phyloP scores from a whole-genome alignment of 2,329 filamentous ascomycete species.

The Reticulascus tulasneorum region DNA sequence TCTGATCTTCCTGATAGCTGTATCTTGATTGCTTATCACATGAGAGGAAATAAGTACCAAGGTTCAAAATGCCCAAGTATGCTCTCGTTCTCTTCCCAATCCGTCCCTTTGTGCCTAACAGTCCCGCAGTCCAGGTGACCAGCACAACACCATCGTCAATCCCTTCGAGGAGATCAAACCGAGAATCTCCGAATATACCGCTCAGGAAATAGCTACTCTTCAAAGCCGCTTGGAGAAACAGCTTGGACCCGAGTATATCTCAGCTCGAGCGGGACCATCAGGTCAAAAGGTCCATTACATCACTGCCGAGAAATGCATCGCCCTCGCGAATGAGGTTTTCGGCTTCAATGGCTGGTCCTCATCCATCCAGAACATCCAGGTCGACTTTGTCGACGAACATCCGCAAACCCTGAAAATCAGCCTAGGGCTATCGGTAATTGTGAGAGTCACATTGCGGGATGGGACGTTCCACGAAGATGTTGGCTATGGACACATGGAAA shows the following conservation, averaged over 20 bases:
- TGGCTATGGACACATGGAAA: conserved; percentile 94
- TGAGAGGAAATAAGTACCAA: no score
- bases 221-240: conserved; percentile 86
- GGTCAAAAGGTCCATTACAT: conserved; percentile 90
- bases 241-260: conserved; percentile 93
- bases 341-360: conserved; percentile 98
- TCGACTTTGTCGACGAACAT: conserved; percentile 92
- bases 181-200: conserved; percentile 76
- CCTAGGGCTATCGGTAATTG: conserved; percentile 83
- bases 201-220: conserved; percentile 84
- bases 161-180: conserved; percentile 73
- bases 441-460: conserved; percentile 84
- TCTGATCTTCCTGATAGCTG: no score
- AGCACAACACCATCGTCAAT: conserved; percentile 61
- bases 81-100: conserved; percentile 3
- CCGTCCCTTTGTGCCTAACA: conserved; percentile 9
- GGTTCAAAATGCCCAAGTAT: no score
- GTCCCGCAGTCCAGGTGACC: conserved; percentile 59
- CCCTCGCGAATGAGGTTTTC: conserved; percentile 90
- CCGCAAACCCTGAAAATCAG: conserved; percentile 73
- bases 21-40: no score
- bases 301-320: conserved; percentile 94
- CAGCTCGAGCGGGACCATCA: conserved; percentile 74
- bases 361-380: conserved; percentile 88
- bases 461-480: conserved; percentile 98